Evolutionary conservation across 371 early-diverging fungal genomes (phyloP), one percentile per base, ranked within the genome.

Genomic region (Mucor saturninus): DNA sequence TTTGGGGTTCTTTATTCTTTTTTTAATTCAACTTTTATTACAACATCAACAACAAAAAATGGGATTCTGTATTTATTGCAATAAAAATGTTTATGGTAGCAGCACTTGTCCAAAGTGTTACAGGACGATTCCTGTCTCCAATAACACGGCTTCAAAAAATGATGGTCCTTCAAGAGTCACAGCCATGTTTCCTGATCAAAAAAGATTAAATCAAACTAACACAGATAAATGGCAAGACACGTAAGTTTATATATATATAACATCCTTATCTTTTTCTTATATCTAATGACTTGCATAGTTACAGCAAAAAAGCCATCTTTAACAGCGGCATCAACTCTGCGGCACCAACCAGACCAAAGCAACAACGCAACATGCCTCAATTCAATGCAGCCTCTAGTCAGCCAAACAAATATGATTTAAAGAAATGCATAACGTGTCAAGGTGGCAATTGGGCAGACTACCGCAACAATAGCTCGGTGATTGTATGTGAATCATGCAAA

Each of bases 201-300:
- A 46, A 59, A 61, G 51, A 29, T 43, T 59, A 29, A 62, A 37
- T 51, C 56, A 65, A 26, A 50, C 53, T 11, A 54, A 39, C 21
- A 60, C 58, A 9, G 70, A 70, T 14, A 70, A 70, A 51, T 70
- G 70, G 70, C 70, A 70, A 35, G 66, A 65, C 49, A 70, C 66
- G 59, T 70, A 65, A 54, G 63, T 62, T 46, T 2, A 21, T 30
- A 11, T 31, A 26, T 7, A 5, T 31, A 4, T 40, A 37, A n/a
- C 26, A 35, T 15, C 21, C 11, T 21, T 42, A 11, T 49, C 9
- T 26, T 31, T 42, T 38, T n/a, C 9, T 10, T 13, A 37, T 28
- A 39, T 56, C 1, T 14, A 14, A 13, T 21, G 1, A 21, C 21
- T 21, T 21, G 21, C 21, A 37, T 55, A 68, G 68, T 14, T 68